phyloP scores from a whole-genome alignment of 2,329 filamentous ascomycete species.

The Fusarium goolgardi region DNA sequence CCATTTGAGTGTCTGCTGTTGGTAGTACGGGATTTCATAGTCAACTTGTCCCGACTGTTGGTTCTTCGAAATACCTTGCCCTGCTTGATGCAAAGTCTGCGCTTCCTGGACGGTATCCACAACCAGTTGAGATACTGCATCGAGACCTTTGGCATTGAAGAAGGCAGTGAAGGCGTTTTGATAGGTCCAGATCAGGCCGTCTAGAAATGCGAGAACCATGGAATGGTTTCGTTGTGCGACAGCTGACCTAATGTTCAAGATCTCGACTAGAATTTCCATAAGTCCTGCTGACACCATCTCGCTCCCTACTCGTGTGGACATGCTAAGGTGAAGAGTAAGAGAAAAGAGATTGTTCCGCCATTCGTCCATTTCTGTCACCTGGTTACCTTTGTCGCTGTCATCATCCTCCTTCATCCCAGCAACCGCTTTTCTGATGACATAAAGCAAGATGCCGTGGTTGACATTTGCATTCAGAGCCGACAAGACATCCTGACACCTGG shows the following conservation, averaged over 20 bases:
- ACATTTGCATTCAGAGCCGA: slow-evolving; percentile 95
- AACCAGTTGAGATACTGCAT: slow-evolving; percentile 89
- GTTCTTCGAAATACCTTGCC: slow-evolving; percentile 76
- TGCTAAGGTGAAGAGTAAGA: slow-evolving; percentile 84
- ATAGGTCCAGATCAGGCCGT: slow-evolving; percentile 86
- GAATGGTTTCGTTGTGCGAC: slow-evolving; percentile 87
- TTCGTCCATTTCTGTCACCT: slow-evolving; percentile 78
- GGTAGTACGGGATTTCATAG: slow-evolving; percentile 91
- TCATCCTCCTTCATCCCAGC: slow-evolving; percentile 76
- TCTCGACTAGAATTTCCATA: slow-evolving; percentile 89
- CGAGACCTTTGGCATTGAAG: slow-evolving; percentile 84
- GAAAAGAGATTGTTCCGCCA: slow-evolving; percentile 93
- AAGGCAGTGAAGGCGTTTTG: slow-evolving; percentile 86
- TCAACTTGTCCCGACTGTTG: slow-evolving; percentile 85
- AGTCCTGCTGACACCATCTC: slow-evolving; percentile 90
- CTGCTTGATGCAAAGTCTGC: slow-evolving; percentile 71
- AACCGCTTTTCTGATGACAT: slow-evolving; percentile 90
- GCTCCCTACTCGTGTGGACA: slow-evolving; percentile 78
- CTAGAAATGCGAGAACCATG: slow-evolving; percentile 86
- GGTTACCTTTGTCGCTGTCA: slow-evolving; percentile 64
- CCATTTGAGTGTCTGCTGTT: slow-evolving; percentile 93
- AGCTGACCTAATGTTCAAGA: slow-evolving; percentile 82
- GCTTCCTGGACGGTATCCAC: slow-evolving; percentile 80
- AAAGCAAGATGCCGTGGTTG: slow-evolving; percentile 94
- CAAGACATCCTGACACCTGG: slow-evolving; percentile 83